Conservation (phyloP, 2,329 filamentous ascomycete genomes). For the Calonectria crousiana region DNA sequence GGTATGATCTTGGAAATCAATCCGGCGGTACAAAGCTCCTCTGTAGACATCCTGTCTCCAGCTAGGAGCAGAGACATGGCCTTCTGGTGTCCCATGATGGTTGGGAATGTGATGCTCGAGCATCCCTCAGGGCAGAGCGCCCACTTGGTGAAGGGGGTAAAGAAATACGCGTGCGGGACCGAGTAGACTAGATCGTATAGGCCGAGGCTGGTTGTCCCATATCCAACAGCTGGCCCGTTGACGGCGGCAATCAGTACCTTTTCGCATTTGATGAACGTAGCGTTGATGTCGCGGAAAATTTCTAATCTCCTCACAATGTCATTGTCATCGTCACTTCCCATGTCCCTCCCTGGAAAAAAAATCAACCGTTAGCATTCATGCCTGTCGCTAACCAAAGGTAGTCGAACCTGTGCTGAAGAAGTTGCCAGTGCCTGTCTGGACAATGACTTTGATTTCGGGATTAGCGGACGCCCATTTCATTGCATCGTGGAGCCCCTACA, state of each 20-base stretch:
- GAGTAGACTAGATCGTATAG: not conserved
- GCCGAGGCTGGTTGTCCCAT: not conserved
- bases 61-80: not conserved
- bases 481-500: not conserved
- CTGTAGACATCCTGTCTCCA: not conserved
- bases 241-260: not conserved
- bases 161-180: not conserved
- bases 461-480: not conserved
- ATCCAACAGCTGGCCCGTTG: not conserved
- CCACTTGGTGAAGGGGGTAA: not conserved
- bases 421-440: not conserved
- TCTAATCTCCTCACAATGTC: not conserved
- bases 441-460: not conserved
- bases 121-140: not conserved
- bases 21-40: not conserved
- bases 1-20: not conserved
- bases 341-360: not conserved
- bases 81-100: not conserved
- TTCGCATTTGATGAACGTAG: slow-evolving; percentile 1
- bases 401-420: not conserved
- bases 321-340: not conserved
- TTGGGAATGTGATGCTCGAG: not conserved
- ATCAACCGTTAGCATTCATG: not conserved
- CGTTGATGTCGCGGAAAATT: not conserved
- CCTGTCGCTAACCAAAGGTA: not conserved